Evolutionary conservation across 129 eudicot genomes (phyloP).

Genomic region (Lonicera japonica): DNA sequence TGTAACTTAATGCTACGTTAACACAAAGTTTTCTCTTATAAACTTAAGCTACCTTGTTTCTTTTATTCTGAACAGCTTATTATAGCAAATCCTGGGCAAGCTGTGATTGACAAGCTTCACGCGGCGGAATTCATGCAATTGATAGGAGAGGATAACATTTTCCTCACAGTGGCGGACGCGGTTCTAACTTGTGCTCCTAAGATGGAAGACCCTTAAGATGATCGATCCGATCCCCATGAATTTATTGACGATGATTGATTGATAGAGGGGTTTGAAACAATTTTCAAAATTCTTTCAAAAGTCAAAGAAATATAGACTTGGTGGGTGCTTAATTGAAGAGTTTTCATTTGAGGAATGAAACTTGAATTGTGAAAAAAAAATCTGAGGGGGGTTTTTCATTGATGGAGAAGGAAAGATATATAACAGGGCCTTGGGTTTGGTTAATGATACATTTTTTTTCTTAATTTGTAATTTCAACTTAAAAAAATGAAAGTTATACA

Average conservation of each 20-base stretch:
- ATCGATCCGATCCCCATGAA: not conserved
- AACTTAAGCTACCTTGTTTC: no score
- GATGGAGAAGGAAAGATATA: no score
- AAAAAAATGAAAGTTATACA: no score
- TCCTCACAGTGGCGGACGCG: conserved; percentile 45
- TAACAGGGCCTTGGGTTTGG: not conserved
- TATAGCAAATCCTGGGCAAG: conserved; percentile 51
- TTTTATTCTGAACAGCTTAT: conserved; percentile 28
- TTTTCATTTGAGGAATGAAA: no score
- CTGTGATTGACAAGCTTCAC: conserved; percentile 44
- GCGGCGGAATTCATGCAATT: conserved; percentile 28
- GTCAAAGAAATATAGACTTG: not conserved
- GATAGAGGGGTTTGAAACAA: not conserved
- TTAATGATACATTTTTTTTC: no score
- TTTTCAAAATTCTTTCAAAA: no score
- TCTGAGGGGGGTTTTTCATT: not conserved
- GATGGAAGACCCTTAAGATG: conserved; percentile 8
- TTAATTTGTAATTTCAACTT: no score
- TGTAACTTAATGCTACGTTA: no score
- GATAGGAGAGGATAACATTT: conserved; percentile 48
- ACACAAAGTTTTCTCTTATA: no score
- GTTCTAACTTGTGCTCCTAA: conserved; percentile 31
- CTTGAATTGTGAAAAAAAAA: no score
- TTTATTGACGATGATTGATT: not conserved
- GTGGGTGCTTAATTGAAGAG: not conserved